Base-by-base conservation (phyloP, 345 rosid species). In the Melaleuca quinquenervia region DNA sequence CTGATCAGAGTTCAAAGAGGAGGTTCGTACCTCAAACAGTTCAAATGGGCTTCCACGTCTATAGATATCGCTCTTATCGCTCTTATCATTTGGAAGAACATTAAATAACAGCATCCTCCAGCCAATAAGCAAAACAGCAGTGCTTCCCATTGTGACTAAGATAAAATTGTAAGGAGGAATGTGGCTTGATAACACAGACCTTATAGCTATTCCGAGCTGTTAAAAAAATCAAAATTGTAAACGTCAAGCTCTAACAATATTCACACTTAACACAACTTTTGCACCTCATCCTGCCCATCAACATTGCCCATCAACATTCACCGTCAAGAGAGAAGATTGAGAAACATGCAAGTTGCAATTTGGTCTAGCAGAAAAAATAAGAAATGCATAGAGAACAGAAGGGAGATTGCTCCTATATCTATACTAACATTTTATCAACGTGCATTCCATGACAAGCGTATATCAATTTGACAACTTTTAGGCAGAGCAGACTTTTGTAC, bases 1-100 rank as follows among this genome's bases (percentile, higher is more conserved):
- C 83, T 76, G n/a, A 41, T 36, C 18, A 85, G 70, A 36, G 64
- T 41, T 41, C 70, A 49, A 84, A 56, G 62, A 62, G 82, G 83
- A 86, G 83, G n/a, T 82, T 1, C 83, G 56, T 85, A 95, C 99
- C 98, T 95, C 98, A 85, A 97, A 94, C 84, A 97, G 92, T 88
- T 97, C 98, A 86, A 97, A 95, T 49, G 98, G 96, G 78, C 90
- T 97, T 62, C 99, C 99, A 11, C 83, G 92, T 56, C 93, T 91
- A 89, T 95, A 95, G 20, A 88, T 89, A 85, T 95, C 98, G 85
- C 93, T 87, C 90, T 94, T 95, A 92, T 93, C 95, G 88, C 89
- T 92, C 24, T 92, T 90, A 29, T 88, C 85, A 14, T 75, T 85
- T 32, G 95, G 93, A 76, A 96, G 93, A 87, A 94, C 82, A 58